Percentiles rank a stretch among this genome's conserved stretches.
Conservation (phyloP, 1,139 yeast species). For the Taphrina flavorubra region DNA sequence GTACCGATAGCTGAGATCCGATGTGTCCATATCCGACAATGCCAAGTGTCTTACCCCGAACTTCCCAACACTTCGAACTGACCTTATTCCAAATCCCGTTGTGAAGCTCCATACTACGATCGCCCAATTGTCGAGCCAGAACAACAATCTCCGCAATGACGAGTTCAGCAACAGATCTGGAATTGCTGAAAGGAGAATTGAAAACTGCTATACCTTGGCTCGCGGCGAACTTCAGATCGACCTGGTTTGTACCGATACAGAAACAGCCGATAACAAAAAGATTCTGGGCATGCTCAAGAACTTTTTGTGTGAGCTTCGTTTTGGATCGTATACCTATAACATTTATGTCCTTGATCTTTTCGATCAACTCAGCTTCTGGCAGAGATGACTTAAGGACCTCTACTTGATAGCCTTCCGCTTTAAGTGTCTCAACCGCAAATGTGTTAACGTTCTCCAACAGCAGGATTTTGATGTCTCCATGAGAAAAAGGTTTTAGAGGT, state of each 20-base stretch:
- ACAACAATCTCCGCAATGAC: conserved; percentile 94
- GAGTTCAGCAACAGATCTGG: conserved; percentile 97
- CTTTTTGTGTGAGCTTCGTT: conserved; percentile 80
- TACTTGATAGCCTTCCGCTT: conserved; percentile 92
- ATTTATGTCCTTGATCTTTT: conserved; percentile 89
- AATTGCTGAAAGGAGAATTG: conserved; percentile 98
- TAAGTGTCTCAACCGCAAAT: conserved; percentile 86
- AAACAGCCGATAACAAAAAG: conserved; percentile 93
- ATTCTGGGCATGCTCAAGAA: conserved; percentile 84
- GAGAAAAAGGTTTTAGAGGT: conserved; percentile 76
- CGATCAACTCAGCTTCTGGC: conserved; percentile 91
- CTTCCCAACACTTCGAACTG: conserved; percentile 95
- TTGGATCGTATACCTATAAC: conserved; percentile 98
- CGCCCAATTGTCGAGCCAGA: conserved; percentile 95
- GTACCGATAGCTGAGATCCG: conserved; percentile 93
- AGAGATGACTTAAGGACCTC: conserved; percentile 89
- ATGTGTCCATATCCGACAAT: conserved; percentile 98
- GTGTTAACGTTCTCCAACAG: conserved; percentile 89
- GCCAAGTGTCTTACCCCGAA: conserved; percentile 97
- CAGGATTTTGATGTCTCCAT: conserved; percentile 90
- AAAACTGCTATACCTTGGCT: conserved; percentile 92
- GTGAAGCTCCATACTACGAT: conserved; percentile 94
- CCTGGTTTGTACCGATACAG: conserved; percentile 99
- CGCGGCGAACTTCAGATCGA: conserved; percentile 90
- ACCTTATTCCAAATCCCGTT: conserved; percentile 99